These are phyloP conservation scores for Aspergillus chevalieri DNA, from an alignment of 2,329 filamentous ascomycete species.

Conservation along the genomic window DNA sequence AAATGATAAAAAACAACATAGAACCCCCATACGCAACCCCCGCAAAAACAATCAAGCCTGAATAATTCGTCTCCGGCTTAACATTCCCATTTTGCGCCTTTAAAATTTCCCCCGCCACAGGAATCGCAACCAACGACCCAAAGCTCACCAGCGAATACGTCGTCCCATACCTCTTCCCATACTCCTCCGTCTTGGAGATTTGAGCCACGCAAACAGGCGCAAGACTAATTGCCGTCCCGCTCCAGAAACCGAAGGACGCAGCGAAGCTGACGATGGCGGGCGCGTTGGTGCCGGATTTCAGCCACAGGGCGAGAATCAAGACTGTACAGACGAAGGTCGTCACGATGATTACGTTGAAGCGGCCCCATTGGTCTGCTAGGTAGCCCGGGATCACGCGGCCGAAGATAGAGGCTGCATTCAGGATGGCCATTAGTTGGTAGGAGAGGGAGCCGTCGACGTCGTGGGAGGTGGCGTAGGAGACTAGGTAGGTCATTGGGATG, in stretches of 20 bases:
- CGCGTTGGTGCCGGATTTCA: slow-evolving; percentile 7
- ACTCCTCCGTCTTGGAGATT: slow-evolving; percentile 38
- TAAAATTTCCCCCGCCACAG: slow-evolving; percentile 12
- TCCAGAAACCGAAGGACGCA: slow-evolving; percentile 29
- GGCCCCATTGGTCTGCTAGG: slow-evolving; percentile 27
- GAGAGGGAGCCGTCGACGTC: slow-evolving; percentile 20
- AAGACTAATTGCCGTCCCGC: slow-evolving; percentile 32
- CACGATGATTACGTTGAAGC: slow-evolving; percentile 25
- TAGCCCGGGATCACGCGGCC: slow-evolving; percentile 28
- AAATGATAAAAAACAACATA: slow-evolving; percentile 16
- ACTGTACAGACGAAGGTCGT: slow-evolving; percentile 14
- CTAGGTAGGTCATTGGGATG: slow-evolving; percentile 31
- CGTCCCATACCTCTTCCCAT: slow-evolving; percentile 35
- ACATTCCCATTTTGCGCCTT: slow-evolving; percentile 1
- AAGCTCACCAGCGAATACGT: slow-evolving; percentile 21
- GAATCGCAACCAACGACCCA: slow-evolving; percentile 16
- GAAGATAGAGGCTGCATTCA: slow-evolving; percentile 25
- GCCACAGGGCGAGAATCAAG: slow-evolving; percentile 20
- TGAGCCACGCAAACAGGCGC: slow-evolving; percentile 42
- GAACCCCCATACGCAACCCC: slow-evolving; percentile 20
- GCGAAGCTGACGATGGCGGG: slow-evolving; percentile 16
- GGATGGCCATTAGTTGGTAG: slow-evolving; percentile 25
- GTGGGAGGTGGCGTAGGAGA: slow-evolving; percentile 22
- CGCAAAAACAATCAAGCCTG: slow-evolving; percentile 16
- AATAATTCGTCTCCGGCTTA: slow-evolving; percentile 6